These are phyloP conservation scores for Trematosphaeria pertusa DNA, from an alignment of 2,329 filamentous ascomycete genomes.

Conservation along the genomic window DNA sequence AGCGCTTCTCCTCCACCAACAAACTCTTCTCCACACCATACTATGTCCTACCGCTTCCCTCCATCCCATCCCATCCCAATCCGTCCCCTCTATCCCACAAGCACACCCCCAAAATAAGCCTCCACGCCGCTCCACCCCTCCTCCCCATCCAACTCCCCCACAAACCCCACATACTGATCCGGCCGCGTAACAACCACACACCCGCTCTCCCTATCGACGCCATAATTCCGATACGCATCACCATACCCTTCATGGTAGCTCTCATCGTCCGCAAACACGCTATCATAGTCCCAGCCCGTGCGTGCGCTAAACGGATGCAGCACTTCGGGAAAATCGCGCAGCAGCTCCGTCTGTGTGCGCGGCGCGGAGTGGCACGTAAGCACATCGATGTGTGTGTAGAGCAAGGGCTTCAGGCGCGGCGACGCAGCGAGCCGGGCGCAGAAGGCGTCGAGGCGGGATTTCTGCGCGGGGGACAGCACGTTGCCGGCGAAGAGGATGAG, in stretches of 20 bases:
- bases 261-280: slow-evolving; percentile 56
- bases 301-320: slow-evolving; percentile 52
- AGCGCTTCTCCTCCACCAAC: too few relatives aligned
- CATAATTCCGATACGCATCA: slow-evolving; percentile 63
- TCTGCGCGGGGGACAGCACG: slow-evolving; percentile 54
- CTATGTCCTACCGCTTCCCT: too few relatives aligned
- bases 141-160: slow-evolving; percentile 48
- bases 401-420: slow-evolving; percentile 53
- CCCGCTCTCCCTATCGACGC: slow-evolving; percentile 62
- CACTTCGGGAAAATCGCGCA: slow-evolving; percentile 52
- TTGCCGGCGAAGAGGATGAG: slow-evolving; percentile 69
- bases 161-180: slow-evolving; percentile 68
- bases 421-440: slow-evolving; percentile 52
- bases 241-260: slow-evolving; percentile 53
- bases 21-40: too few relatives aligned
- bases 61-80: too few relatives aligned
- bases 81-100: slow-evolving; percentile 22
- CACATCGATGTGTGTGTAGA: slow-evolving; percentile 64
- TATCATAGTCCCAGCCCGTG: slow-evolving; percentile 50
- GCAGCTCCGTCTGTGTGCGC: slow-evolving; percentile 53
- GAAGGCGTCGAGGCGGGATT: slow-evolving; percentile 55
- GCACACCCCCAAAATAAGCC: slow-evolving; percentile 39
- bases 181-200: slow-evolving; percentile 68
- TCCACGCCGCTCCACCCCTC: slow-evolving; percentile 38
- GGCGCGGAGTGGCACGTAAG: slow-evolving; percentile 66